Evolutionary conservation across 2,329 filamentous ascomycete genomes (phyloP), one percentile per base, ranked within the genome.

Genomic region (Nigrospora sphaerica): DNA sequence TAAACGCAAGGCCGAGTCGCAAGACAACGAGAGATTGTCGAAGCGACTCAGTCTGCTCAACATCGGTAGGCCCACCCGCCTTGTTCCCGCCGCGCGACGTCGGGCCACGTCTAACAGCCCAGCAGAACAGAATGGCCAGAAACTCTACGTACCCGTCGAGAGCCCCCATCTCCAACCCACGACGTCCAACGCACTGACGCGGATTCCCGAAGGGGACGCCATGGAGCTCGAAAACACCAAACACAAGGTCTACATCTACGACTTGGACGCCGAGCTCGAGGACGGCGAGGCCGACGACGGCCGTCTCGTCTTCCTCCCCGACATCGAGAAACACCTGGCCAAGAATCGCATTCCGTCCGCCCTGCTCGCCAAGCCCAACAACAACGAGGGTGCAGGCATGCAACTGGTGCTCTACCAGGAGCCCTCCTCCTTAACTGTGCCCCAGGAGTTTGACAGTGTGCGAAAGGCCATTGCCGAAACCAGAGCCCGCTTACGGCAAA

Each of bases 181-280:
- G 18, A 13, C 53, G 39, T 41, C 56, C 42, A 49, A 52, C 42
- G 48, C 54, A 36, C 34, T 52, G 42, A 48, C 39, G 37, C 49
- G 51, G 43, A 53, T 50, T 44, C 44, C 54, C 41, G 60, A 61
- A 17, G 70, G 79, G 52, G 85, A 89, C 55, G 60, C 66, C 47
- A 96, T 97, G 92, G 78, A 86, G 47, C 63, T 97, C 50, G 91
- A 97, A 67, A 85, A 95, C 66, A 85, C 87, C 32, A 86, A 87
- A 58, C 77, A 95, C 69, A 88, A 86, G 60, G 81, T 96, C 49
- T 96, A 93, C 73, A 90, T 98, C 56, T 85, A 91, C 71, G 83
- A 95, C 65, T 74, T 98, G 11, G 90, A 95, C 61, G 86, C 86
- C 56, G 92, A 97, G 67, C 78, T 97, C 32, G 84, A 85, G 13